These are phyloP conservation scores for Polytrichum commune DNA, from an alignment of 225 moss, liverwort and hornwort species.

Conservation along the genomic window DNA sequence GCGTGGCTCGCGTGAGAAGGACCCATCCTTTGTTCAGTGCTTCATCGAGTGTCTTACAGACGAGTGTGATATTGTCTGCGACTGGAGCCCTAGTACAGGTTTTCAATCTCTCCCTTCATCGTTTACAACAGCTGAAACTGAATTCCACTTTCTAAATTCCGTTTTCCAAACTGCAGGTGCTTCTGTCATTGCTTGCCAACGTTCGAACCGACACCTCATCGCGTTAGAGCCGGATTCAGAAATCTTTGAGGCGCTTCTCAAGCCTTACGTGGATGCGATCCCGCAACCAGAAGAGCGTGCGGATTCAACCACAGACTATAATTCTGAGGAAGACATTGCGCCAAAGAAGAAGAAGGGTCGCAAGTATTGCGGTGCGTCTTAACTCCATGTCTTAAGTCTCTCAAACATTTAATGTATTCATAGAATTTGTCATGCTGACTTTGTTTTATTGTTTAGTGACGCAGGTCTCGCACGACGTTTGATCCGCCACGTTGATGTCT, in stretches of 20 bases:
- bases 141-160: neutral
- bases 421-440: neutral
- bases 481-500: too few relatives aligned
- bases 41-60: too few relatives aligned
- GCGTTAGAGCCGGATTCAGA: neutral
- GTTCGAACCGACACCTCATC: too few relatives aligned
- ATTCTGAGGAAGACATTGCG: conserved; percentile 1
- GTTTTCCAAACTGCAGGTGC: conserved; percentile 1
- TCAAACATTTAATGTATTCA: conserved; percentile 1
- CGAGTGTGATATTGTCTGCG: too few relatives aligned
- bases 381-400: neutral
- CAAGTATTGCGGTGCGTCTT: conserved; percentile 1
- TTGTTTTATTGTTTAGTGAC: neutral
- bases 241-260: conserved; percentile 1
- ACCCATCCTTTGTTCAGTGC: too few relatives aligned
- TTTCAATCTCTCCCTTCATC: too few relatives aligned
- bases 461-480: too few relatives aligned
- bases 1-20: too few relatives aligned
- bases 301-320: neutral
- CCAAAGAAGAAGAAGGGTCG: conserved; percentile 1
- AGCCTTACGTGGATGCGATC: conserved; percentile 1
- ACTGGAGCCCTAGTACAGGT: too few relatives aligned
- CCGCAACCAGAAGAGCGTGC: neutral
- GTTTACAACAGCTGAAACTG: neutral
- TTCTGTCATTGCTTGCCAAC: neutral